A percentile compares a stretch with the other conserved stretches of the same genome.
Conservation (phyloP, 2,329 filamentous ascomycete species). For the Ambrosiella beaveri region DNA sequence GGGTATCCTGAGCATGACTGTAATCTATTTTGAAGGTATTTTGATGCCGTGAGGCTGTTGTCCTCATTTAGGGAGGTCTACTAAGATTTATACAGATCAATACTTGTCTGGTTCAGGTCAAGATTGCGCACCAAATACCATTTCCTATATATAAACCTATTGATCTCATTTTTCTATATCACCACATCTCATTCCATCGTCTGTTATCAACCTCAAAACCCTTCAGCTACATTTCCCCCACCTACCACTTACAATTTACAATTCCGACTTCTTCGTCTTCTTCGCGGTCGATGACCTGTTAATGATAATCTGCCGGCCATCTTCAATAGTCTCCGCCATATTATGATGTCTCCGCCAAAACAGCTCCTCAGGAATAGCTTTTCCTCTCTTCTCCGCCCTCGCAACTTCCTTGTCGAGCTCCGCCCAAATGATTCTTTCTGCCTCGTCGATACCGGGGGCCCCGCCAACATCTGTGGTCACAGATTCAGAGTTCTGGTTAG, state of each 20-base stretch:
- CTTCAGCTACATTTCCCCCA: not conserved
- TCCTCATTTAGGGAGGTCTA: too few species aligned
- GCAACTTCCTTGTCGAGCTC: slow-evolving; percentile 48
- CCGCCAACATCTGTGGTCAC: slow-evolving; percentile 33
- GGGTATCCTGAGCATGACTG: too few species aligned
- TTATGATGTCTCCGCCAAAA: slow-evolving; percentile 47
- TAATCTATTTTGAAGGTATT: too few species aligned
- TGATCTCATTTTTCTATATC: not conserved
- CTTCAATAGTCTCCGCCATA: slow-evolving; percentile 37
- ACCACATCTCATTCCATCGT: not conserved
- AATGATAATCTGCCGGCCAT: slow-evolving; percentile 38
- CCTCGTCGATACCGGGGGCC: slow-evolving; percentile 30
- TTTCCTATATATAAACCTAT: not conserved
- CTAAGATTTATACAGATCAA: too few species aligned
- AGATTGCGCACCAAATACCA: not conserved
- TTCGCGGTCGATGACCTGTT: slow-evolving; percentile 16
- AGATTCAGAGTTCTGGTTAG: slow-evolving; percentile 49
- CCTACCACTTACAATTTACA: not conserved
- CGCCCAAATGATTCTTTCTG: slow-evolving; percentile 46
- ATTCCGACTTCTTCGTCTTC: not conserved
- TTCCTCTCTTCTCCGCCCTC: slow-evolving; percentile 23
- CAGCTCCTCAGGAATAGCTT: slow-evolving; percentile 28
- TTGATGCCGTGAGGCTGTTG: too few species aligned
- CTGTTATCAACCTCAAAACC: not conserved
- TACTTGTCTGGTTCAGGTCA: too few species aligned